These are phyloP conservation scores for Zymoseptoria tritici DNA, from an alignment of 2,329 filamentous ascomycete species.

Conservation along the genomic window DNA sequence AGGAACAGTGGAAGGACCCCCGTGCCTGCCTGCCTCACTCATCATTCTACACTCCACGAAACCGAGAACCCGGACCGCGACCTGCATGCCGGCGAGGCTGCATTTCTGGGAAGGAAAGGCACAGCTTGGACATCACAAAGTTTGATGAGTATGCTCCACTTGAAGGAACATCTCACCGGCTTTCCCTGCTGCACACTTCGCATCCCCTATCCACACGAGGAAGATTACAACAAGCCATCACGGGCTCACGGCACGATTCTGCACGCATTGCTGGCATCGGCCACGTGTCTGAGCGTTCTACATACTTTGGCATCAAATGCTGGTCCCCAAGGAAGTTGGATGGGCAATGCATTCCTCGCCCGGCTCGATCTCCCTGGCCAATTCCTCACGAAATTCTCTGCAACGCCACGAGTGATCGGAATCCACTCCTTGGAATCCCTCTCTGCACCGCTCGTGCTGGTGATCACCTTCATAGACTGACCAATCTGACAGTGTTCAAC, in stretches of 20 bases:
- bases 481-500: not conserved
- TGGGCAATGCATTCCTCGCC: not conserved
- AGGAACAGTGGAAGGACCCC: not conserved
- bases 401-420: not conserved
- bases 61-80: not conserved
- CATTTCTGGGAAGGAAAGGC: not conserved
- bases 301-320: not conserved
- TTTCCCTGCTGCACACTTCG: not conserved
- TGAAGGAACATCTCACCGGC: not conserved
- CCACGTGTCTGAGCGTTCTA: not conserved
- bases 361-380: not conserved
- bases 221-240: not conserved
- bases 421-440: not conserved
- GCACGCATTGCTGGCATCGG: not conserved
- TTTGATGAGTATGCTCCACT: not conserved
- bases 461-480: not conserved
- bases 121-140: not conserved
- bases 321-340: not conserved
- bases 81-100: not conserved
- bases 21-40: not conserved
- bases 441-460: not conserved
- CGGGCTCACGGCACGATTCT: too few species aligned
- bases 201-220: too few species aligned
- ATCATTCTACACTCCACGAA: not conserved
- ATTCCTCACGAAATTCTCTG: conserved; percentile 1